Evolutionary conservation across 2,329 filamentous ascomycete genomes (phyloP).

Genomic region (Ophiostoma angusticollis): DNA sequence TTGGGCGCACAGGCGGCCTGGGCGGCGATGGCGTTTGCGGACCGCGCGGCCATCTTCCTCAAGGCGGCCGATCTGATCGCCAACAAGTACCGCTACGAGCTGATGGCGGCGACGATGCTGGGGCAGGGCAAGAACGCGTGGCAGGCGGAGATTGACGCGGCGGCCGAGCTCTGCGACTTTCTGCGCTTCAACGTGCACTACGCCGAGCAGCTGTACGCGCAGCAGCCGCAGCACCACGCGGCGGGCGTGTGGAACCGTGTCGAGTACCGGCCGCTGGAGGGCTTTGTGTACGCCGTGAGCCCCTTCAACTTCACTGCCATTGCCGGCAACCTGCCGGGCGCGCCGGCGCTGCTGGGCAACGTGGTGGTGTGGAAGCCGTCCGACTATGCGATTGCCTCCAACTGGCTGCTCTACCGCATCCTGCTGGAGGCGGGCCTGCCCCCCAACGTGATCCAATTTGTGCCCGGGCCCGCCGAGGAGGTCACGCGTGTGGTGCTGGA

Average conservation of each 20-base stretch:
- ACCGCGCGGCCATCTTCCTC: slow-evolving; percentile 85
- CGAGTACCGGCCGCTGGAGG: slow-evolving; percentile 81
- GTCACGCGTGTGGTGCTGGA: slow-evolving; percentile 66
- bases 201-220: slow-evolving; percentile 77
- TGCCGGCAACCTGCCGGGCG: slow-evolving; percentile 70
- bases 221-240: slow-evolving; percentile 75
- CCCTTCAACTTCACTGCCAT: slow-evolving; percentile 98
- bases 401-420: slow-evolving; percentile 83
- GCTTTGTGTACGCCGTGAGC: slow-evolving; percentile 87
- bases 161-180: slow-evolving; percentile 86
- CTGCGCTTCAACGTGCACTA: slow-evolving; percentile 90
- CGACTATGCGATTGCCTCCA: slow-evolving; percentile 74
- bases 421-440: slow-evolving; percentile 84
- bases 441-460: slow-evolving; percentile 81
- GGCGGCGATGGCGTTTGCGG: slow-evolving; percentile 77
- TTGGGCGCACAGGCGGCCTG: slow-evolving; percentile 76
- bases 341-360: slow-evolving; percentile 82
- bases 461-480: slow-evolving; percentile 76
- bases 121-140: slow-evolving; percentile 97
- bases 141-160: slow-evolving; percentile 97
- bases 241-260: slow-evolving; percentile 83
- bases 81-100: slow-evolving; percentile 88
- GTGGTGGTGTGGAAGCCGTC: slow-evolving; percentile 97
- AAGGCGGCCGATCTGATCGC: slow-evolving; percentile 88
- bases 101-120: slow-evolving; percentile 92